A percentile compares a stretch with the other conserved stretches of the same genome.
phyloP scores from a whole-genome alignment of 139 green algal species.

The Chlamydomonas sp. region DNA sequence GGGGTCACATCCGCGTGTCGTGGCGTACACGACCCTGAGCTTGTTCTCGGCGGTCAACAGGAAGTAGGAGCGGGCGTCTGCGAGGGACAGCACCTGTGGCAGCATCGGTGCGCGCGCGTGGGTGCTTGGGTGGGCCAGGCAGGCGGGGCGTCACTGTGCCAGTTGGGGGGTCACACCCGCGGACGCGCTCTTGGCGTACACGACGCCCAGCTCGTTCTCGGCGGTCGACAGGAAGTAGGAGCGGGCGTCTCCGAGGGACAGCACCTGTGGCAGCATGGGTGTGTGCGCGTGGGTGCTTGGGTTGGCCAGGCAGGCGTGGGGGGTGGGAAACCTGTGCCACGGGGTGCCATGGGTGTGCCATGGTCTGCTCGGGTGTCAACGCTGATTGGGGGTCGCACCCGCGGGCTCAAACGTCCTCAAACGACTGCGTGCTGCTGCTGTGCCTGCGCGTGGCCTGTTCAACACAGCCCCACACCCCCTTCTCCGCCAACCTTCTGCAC shows the following conservation, averaged over 20 bases:
- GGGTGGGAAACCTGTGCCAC: neutral
- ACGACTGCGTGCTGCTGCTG: too few species aligned
- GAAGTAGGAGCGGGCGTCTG: slow-evolving; percentile 10
- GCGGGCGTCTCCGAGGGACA: slow-evolving; percentile 78
- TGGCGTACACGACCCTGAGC: slow-evolving; percentile 83
- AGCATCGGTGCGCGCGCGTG: slow-evolving; percentile 12
- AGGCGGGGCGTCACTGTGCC: neutral
- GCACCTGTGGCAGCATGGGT: slow-evolving; percentile 32
- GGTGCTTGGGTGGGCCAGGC: neutral
- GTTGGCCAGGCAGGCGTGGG: neutral
- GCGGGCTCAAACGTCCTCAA: too few species aligned
- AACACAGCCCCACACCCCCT: too few species aligned
- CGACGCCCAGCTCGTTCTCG: slow-evolving; percentile 81
- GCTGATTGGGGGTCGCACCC: too few species aligned
- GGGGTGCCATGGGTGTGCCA: slow-evolving; percentile 20
- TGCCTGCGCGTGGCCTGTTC: too few species aligned
- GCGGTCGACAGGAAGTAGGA: slow-evolving; percentile 87
- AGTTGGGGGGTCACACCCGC: slow-evolving; percentile 20
- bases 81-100: slow-evolving; percentile 63
- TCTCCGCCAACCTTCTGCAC: too few species aligned
- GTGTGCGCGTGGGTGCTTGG: neutral
- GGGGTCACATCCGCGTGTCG: neutral
- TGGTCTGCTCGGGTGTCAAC: too few species aligned
- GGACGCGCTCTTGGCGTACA: slow-evolving; percentile 68
- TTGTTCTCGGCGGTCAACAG: slow-evolving; percentile 74